phyloP scores from a whole-genome alignment of 192 early-diverging fungal genomes.

The Backusella liffmaniae region DNA sequence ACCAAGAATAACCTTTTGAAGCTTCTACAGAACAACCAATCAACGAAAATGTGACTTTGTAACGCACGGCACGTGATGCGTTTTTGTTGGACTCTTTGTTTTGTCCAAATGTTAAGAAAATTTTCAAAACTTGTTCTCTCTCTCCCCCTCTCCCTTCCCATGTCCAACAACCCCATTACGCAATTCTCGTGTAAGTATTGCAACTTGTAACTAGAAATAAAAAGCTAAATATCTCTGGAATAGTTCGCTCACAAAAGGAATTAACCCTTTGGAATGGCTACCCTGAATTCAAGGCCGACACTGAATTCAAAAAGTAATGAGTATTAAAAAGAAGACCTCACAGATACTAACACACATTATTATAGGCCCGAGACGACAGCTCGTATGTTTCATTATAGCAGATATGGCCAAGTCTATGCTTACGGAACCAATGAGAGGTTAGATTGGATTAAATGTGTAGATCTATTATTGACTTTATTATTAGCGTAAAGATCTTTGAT shows the following conservation, averaged over 20 bases:
- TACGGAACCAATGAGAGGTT: slow-evolving; percentile 64
- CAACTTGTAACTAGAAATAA: neutral
- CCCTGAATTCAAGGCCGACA: slow-evolving; percentile 48
- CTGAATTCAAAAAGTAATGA: slow-evolving; percentile 53
- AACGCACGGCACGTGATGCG: neutral
- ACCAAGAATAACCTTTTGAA: no score
- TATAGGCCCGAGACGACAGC: slow-evolving; percentile 43
- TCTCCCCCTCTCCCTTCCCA: neutral
- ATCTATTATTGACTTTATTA: neutral
- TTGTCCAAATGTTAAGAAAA: neutral
- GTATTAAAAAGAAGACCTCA: neutral
- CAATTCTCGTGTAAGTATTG: slow-evolving; percentile 57
- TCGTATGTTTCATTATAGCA: slow-evolving; percentile 69
- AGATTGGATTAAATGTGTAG: neutral
- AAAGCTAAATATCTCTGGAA: neutral
- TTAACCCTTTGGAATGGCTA: slow-evolving; percentile 53
- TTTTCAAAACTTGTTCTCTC: neutral
- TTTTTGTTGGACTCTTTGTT: neutral
- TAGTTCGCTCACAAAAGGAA: slow-evolving; percentile 55
- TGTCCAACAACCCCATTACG: slow-evolving; percentile 34
- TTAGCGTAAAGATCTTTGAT: slow-evolving; percentile 73
- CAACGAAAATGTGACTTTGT: no score
- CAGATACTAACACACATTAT: neutral
- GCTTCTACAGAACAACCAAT: neutral
- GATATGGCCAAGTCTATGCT: slow-evolving; percentile 68